Conservation (phyloP, 2,329 filamentous ascomycete genomes). For the Colletotrichum sp. region DNA sequence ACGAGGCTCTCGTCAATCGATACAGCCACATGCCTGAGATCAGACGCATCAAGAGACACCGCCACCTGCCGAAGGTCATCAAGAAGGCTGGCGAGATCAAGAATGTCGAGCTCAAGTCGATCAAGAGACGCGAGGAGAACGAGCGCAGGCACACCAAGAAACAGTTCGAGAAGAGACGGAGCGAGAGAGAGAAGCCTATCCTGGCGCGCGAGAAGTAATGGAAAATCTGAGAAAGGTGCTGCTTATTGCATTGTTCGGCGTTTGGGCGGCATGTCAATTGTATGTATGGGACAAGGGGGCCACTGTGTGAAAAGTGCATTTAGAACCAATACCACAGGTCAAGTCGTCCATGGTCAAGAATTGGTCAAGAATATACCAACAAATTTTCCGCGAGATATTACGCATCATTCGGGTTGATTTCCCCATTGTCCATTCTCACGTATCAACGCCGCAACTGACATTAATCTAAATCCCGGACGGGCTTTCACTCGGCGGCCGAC, state of each 20-base stretch:
- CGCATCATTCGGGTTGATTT: not conserved
- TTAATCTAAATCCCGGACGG: not conserved
- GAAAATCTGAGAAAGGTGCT: not conserved
- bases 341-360: not conserved
- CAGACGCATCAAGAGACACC: constrained; percentile 84
- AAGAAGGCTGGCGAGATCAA: constrained; percentile 98
- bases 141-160: constrained; percentile 90
- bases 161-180: constrained; percentile 73
- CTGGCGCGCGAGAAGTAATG: constrained; percentile 65
- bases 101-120: constrained; percentile 81
- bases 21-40: constrained; percentile 98
- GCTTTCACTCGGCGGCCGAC: not conserved
- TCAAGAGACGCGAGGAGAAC: constrained; percentile 94
- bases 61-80: constrained; percentile 88
- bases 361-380: not conserved
- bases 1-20: constrained; percentile 79
- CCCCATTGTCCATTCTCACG: not conserved
- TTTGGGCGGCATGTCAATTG: constrained; percentile 12
- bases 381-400: not conserved
- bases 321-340: constrained; percentile 1
- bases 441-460: not conserved
- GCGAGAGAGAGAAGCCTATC: constrained; percentile 93
- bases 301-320: constrained; percentile 16
- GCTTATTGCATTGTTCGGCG: constrained; percentile 22
- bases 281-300: constrained; percentile 2